Base-by-base conservation (phyloP, 371 early-diverging fungal genomes). In the Zancudomyces culisetae region DNA sequence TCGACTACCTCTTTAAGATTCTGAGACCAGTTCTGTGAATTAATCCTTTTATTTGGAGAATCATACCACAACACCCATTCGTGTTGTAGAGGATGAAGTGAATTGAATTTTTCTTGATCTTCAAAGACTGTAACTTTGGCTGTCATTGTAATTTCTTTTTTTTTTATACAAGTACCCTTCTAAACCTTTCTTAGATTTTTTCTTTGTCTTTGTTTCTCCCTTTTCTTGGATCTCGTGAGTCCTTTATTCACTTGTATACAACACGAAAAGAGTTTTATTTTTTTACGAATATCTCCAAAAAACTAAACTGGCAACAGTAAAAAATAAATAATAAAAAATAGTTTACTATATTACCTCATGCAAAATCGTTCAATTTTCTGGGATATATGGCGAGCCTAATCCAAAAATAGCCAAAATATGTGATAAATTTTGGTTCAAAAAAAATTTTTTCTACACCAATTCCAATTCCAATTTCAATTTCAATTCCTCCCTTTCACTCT, bases 31-130 rank as follows among this genome's bases (percentile, higher is more conserved):
- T 74, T 83, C 39, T 72, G 64, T 55, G 70, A 64, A 46, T 75
- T 81, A 48, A 79, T 74, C 65, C 85, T 85, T 61, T 77, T 77
- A 48, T 70, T 74, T 43, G 88, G 89, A 60, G 77, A 79, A 61
- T 93, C 94, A 64, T 82, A 95, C 91, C 91, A 95, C 53, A 95
- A 70, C 22, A 86, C 86, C 96, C 96, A 95, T 24, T 70, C 66
- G 56, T 79, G 69, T 66, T 90, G 77, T 43, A 94, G 79, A 52
- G 84, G 85, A 68, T 96, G 94, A 73, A 85, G 84, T 20, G 80
- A 79, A 55, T 79, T 83, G 66, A 78, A 87, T 63, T 83, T 70
- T 43, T 63, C 57, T 45, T 78, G 68, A 57, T 79, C 76, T 26
- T 58, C 62, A 52, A 79, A 72, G 28, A 74, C 75, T 6, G 79